Conservation (phyloP, 169 alveolate genomes). For the Cryptosporidium ubiquitum region DNA sequence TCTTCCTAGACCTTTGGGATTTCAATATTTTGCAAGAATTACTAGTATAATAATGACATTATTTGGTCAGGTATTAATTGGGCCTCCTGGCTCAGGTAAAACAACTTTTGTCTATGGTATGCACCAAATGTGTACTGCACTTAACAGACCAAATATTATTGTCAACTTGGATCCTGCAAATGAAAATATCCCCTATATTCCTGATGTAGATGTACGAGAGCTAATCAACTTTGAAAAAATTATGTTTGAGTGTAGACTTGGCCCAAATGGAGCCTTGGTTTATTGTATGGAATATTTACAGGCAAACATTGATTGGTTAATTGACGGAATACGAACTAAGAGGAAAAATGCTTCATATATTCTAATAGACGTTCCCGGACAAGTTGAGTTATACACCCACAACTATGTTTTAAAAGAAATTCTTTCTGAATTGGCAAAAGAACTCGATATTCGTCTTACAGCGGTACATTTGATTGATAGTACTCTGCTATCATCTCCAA, state of each 20-base stretch:
- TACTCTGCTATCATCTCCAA: slow-evolving; percentile 77
- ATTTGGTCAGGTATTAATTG: slow-evolving; percentile 92
- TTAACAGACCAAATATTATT: slow-evolving; percentile 83
- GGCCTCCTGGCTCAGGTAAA: slow-evolving; percentile 96
- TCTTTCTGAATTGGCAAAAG: slow-evolving; percentile 80
- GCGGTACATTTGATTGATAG: slow-evolving; percentile 91
- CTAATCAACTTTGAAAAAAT: slow-evolving; percentile 88
- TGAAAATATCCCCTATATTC: slow-evolving; percentile 85
- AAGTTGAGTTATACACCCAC: slow-evolving; percentile 95
- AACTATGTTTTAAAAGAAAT: slow-evolving; percentile 89
- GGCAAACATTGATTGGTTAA: slow-evolving; percentile 93
- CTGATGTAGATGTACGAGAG: slow-evolving; percentile 90
- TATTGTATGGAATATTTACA: slow-evolving; percentile 94
- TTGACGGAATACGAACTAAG: slow-evolving; percentile 65
- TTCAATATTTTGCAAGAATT: background rate
- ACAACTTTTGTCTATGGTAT: slow-evolving; percentile 93
- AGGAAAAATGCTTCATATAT: slow-evolving; percentile 84
- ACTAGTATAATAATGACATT: slow-evolving; percentile 42
- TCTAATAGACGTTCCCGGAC: slow-evolving; percentile 96
- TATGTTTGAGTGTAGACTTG: slow-evolving; percentile 87
- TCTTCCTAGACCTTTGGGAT: background rate
- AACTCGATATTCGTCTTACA: slow-evolving; percentile 80
- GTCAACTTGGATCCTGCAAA: slow-evolving; percentile 93
- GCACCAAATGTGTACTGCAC: slow-evolving; percentile 84
- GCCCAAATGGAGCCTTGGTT: slow-evolving; percentile 95